Percentiles rank a stretch among this genome's conserved stretches.
These are phyloP conservation scores for Cyclocybe cylindracea DNA, from an alignment of 768 basidiomycete genomes.

Conservation along the genomic window DNA sequence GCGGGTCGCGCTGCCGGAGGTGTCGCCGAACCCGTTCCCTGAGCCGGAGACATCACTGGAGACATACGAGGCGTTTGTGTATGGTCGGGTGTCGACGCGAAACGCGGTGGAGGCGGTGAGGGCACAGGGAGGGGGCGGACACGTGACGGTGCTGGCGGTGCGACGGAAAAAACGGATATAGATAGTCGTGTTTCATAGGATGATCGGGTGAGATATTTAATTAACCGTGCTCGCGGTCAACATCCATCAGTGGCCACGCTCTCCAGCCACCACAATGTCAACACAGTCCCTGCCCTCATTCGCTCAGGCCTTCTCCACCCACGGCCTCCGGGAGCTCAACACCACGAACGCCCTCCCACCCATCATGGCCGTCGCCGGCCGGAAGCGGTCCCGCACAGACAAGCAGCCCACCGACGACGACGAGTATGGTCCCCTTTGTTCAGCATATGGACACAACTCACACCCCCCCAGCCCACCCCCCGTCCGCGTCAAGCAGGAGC, in stretches of 20 bases:
- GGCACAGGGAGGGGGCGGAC: conserved; percentile 1
- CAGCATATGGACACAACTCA: conserved; percentile 5
- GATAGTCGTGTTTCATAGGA: conserved; percentile 9
- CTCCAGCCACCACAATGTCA: conserved; percentile 42
- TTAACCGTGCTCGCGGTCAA: conserved; percentile 8
- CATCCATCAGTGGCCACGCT: conserved; percentile 9
- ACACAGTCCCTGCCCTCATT: conserved; percentile 76
- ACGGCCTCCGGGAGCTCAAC: conserved; percentile 52
- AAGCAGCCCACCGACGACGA: conserved; percentile 41
- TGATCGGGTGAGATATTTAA: conserved; percentile 7
- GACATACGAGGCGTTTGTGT: conserved; percentile 62
- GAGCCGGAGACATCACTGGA: conserved; percentile 64
- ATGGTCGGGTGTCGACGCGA: conserved; percentile 54
- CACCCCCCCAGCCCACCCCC: not conserved
- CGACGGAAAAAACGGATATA: conserved; percentile 48
- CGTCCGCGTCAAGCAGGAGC: conserved; percentile 64
- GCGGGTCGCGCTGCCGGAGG: conserved; percentile 33
- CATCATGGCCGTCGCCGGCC: conserved; percentile 46
- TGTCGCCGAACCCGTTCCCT: conserved; percentile 68
- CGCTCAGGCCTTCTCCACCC: conserved; percentile 69
- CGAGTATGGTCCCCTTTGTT: conserved; percentile 41
- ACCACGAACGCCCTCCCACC: conserved; percentile 65
- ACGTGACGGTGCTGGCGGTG: conserved; percentile 61
- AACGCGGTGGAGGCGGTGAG: conserved; percentile 38
- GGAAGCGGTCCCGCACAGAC: conserved; percentile 47